These are phyloP conservation scores for Komagataella ulmi DNA, from an alignment of 805 yeast species.

Conservation along the genomic window DNA sequence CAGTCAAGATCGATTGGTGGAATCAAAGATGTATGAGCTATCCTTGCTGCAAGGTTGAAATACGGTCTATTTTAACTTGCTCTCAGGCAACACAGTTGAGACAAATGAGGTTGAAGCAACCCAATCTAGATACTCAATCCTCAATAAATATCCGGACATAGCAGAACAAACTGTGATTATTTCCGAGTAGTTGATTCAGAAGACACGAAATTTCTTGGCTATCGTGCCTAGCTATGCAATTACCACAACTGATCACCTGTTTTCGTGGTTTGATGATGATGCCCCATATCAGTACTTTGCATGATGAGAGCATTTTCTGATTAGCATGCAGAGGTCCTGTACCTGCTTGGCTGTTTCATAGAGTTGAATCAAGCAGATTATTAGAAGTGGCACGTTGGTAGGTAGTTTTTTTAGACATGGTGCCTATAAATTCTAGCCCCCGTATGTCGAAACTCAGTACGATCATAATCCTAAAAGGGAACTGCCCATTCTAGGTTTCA, in stretches of 20 bases:
- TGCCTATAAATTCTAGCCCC: no score
- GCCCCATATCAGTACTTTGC: background rate
- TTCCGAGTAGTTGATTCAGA: background rate
- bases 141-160: no score
- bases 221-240: background rate
- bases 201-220: background rate
- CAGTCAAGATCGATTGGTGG: background rate
- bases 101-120: background rate
- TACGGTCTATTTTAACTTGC: background rate
- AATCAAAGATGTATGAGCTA: background rate
- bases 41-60: background rate
- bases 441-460: no score
- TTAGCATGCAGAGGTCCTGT: no score
- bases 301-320: no score
- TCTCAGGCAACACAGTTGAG: no score
- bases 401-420: no score
- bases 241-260: background rate
- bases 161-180: background rate
- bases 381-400: no score
- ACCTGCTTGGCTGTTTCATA: no score
- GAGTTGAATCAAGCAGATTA: no score
- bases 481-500: no score
- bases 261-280: background rate
- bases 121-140: background rate
- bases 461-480: no score